phyloP scores from a whole-genome alignment of 2,329 filamentous ascomycete genomes.

The Coniella lustricola region DNA sequence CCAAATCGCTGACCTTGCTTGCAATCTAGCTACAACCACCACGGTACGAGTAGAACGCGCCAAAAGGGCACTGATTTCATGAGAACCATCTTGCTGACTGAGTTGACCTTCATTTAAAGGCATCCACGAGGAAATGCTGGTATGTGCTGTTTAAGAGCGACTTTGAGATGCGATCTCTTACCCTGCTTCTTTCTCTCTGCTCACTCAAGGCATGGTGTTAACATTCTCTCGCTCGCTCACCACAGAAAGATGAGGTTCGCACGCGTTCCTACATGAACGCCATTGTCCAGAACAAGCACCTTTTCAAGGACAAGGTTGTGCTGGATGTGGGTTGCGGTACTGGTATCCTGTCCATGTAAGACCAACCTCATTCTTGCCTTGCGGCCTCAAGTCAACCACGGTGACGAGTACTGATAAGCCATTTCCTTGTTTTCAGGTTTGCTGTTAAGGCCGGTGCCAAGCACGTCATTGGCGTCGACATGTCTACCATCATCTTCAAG shows the following conservation, averaged over 20 bases:
- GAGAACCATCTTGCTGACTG: conserved; percentile 10
- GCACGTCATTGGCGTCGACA: conserved; percentile 97
- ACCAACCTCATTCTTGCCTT: conserved; percentile 13
- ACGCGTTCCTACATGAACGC: conserved; percentile 95
- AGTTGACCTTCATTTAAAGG: conserved; percentile 40
- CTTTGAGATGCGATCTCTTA: conserved; percentile 33
- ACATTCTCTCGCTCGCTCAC: conserved; percentile 12
- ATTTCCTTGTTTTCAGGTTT: conserved; percentile 57
- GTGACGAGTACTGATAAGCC: conserved; percentile 2
- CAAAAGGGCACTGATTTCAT: background rate
- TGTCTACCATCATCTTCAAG: conserved; percentile 99
- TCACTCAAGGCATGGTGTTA: conserved; percentile 17
- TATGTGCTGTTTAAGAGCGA: conserved; percentile 29
- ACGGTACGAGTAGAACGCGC: conserved; percentile 56
- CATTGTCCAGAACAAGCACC: conserved; percentile 92
- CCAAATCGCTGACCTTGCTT: background rate
- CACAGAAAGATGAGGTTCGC: conserved; percentile 94
- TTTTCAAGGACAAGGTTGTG: conserved; percentile 76
- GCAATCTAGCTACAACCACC: conserved; percentile 80
- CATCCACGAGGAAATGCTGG: conserved; percentile 98
- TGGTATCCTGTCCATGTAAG: conserved; percentile 95
- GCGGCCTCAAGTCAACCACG: background rate
- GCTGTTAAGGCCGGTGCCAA: conserved; percentile 93
- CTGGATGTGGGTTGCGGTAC: conserved; percentile 97
- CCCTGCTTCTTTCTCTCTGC: background rate